phyloP scores from a whole-genome alignment of 225 moss, liverwort and hornwort genomes.

The Rhytidiadelphus loreus region DNA sequence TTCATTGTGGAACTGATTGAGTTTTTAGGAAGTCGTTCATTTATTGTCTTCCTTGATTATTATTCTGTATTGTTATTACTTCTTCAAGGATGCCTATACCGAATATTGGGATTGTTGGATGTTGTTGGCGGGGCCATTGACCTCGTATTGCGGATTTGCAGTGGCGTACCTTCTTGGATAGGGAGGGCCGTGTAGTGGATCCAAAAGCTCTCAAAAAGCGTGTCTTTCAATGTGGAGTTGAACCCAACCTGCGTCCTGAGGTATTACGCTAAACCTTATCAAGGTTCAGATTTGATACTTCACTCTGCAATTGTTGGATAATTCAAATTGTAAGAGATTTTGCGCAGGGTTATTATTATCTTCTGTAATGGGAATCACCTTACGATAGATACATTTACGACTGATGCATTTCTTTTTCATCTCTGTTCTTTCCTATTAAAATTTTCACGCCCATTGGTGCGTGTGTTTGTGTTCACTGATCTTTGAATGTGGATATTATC shows the following conservation, averaged over 20 bases:
- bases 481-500: not conserved
- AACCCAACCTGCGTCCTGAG: constrained; percentile 68
- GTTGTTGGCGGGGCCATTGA: not conserved
- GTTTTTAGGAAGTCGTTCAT: not conserved
- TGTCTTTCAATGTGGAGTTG: constrained; percentile 86
- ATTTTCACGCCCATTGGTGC: not conserved
- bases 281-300: not conserved
- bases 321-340: not conserved
- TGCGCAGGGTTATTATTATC: not conserved
- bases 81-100: not conserved
- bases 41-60: not conserved
- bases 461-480: not conserved
- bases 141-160: constrained; percentile 16
- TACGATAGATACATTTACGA: not conserved
- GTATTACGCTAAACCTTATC: constrained; percentile 3
- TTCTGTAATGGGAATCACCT: not conserved
- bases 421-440: not conserved
- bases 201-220: constrained; percentile 70
- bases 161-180: constrained; percentile 80
- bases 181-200: constrained; percentile 62
- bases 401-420: not conserved
- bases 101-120: not conserved
- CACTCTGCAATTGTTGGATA: not conserved
- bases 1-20: not conserved
- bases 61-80: not conserved